Base-by-base conservation (phyloP, 2,329 filamentous ascomycete genomes). In the Hypomyces perniciosus region DNA sequence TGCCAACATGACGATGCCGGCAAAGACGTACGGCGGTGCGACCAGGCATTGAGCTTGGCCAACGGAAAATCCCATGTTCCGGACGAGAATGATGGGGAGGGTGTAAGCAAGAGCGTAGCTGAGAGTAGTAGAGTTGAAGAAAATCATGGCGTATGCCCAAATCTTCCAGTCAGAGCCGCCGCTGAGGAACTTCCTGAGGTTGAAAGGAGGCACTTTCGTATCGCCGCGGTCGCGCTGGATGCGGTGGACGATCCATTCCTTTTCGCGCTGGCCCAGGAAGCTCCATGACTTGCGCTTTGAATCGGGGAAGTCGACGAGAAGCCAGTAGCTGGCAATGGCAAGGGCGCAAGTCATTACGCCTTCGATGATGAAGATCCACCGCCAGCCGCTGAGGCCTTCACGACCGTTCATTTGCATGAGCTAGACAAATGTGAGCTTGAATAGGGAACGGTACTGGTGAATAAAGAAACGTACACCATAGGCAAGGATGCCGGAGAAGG, bases 81-180 rank as follows among this genome's bases (percentile, higher is more conserved):
- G 59, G 45, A 72, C 67, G 10, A 95, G 79, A 59, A 93, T 88
- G 60, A 91, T 80, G 6, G 88, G 88, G 4, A 91, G 69, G 62
- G 91, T 92, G 66, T 87, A 92, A 2, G 86, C 85, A 7, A 93
- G 78, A 0, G 87, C 82, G 64, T 93, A 93, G 1, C 78, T 78
- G 46, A 88, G 79, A 8, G 86, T 87, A 1, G 87, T 90, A 2
- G 80, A 79, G 65, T 80, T 81, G 70, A 82, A 81, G 62, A 79
- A 80, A 58, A 84, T 73, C 57, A 82, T 58, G 49, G 75, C 80
- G 58, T 83, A 85, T 0, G 66, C 74, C 83, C 83, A 86, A 51
- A 85, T 71, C 64, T 79, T 80, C 71, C 69, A 74, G 67, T 84
- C 78, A 2, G 61, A 53, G 1, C 71, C 76, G 26, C 72, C 70